Percentiles rank a stretch among this genome's conserved stretches.
Conservation (phyloP, 768 basidiomycete genomes). For the Calocera viscosa region DNA sequence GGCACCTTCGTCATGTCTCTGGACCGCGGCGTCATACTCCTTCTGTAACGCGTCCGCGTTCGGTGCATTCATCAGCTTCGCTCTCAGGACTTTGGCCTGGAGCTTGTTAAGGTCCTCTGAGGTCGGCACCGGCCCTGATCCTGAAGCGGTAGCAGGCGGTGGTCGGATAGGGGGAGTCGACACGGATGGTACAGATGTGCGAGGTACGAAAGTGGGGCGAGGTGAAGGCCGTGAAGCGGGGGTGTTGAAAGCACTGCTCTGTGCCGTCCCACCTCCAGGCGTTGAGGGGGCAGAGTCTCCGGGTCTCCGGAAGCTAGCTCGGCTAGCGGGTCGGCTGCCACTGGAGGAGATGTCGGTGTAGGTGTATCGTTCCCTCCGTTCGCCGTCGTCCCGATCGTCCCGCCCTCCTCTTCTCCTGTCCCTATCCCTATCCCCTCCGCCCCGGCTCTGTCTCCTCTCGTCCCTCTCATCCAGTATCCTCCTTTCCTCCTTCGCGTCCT, state of each 20-base stretch:
- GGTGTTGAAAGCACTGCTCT: constrained; percentile 1
- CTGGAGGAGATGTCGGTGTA: constrained; percentile 24
- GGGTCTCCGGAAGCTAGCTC: constrained; percentile 79
- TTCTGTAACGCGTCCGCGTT: constrained; percentile 66
- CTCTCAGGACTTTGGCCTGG: constrained; percentile 84
- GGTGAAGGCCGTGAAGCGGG: constrained; percentile 1
- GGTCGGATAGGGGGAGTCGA: constrained; percentile 55
- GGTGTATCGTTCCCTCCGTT: constrained; percentile 23
- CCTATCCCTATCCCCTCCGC: constrained; percentile 27
- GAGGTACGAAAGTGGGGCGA: constrained; percentile 25
- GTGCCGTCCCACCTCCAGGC: constrained; percentile 28
- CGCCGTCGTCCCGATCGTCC: constrained; percentile 32
- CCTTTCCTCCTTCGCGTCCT: constrained; percentile 79
- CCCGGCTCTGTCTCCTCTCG: constrained; percentile 36
- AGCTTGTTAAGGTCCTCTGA: constrained; percentile 65
- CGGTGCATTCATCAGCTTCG: constrained; percentile 72
- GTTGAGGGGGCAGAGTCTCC: constrained; percentile 51
- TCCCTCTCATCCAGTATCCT: constrained; percentile 74
- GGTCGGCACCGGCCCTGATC: constrained; percentile 24
- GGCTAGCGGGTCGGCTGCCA: constrained; percentile 51
- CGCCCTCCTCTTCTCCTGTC: constrained; percentile 28
- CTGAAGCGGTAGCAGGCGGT: constrained; percentile 17
- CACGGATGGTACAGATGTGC: constrained; percentile 82
- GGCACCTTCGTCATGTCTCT: constrained; percentile 31
- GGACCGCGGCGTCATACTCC: constrained; percentile 63